Percentiles rank a stretch among this genome's conserved stretches.
phyloP scores from a whole-genome alignment of 352 stramenopile genomes.

The Phytophthora ramorum region DNA sequence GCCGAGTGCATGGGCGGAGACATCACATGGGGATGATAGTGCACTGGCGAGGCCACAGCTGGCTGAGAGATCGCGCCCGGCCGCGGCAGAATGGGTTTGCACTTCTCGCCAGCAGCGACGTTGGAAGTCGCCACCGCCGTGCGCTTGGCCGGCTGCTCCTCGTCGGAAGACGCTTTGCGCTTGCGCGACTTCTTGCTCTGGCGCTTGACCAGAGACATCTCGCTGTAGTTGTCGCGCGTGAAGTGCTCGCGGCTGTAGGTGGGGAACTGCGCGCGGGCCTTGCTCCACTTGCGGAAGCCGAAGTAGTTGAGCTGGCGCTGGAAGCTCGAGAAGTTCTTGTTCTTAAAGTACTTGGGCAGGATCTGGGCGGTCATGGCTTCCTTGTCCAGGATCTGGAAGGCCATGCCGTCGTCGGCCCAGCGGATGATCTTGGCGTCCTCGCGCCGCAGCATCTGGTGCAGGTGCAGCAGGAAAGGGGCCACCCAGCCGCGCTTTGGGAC shows the following conservation, averaged over 20 bases:
- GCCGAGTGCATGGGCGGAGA: slow-evolving; percentile 34
- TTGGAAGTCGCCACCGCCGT: slow-evolving; percentile 20
- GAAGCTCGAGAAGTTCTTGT: slow-evolving; percentile 96
- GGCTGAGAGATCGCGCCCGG: slow-evolving; percentile 13
- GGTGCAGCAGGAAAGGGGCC: slow-evolving; percentile 84
- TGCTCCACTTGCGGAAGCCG: slow-evolving; percentile 92
- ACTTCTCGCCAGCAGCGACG: slow-evolving; percentile 53
- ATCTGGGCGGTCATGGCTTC: slow-evolving; percentile 87
- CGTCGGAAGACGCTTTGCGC: slow-evolving; percentile 44
- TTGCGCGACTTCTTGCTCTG: slow-evolving; percentile 89
- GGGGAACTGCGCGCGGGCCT: slow-evolving; percentile 70
- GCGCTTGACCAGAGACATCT: slow-evolving; percentile 86
- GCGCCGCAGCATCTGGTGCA: slow-evolving; percentile 86
- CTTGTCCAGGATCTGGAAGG: slow-evolving; percentile 90
- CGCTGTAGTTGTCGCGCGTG: slow-evolving; percentile 84
- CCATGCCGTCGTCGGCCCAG: slow-evolving; percentile 78
- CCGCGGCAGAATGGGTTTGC: slow-evolving; percentile 72
- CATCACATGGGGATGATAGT: slow-evolving; percentile 19
- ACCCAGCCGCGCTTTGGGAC: slow-evolving; percentile 72
- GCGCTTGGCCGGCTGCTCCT: slow-evolving; percentile 52
- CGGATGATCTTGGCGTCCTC: slow-evolving; percentile 84
- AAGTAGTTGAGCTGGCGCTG: slow-evolving; percentile 97
- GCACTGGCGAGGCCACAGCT: slow-evolving; percentile 10
- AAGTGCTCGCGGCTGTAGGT: slow-evolving; percentile 88
- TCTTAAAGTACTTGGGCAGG: slow-evolving; percentile 95